These are phyloP conservation scores for Calonectria pseudoreteaudii DNA, from an alignment of 2,329 filamentous ascomycete species.

Conservation along the genomic window DNA sequence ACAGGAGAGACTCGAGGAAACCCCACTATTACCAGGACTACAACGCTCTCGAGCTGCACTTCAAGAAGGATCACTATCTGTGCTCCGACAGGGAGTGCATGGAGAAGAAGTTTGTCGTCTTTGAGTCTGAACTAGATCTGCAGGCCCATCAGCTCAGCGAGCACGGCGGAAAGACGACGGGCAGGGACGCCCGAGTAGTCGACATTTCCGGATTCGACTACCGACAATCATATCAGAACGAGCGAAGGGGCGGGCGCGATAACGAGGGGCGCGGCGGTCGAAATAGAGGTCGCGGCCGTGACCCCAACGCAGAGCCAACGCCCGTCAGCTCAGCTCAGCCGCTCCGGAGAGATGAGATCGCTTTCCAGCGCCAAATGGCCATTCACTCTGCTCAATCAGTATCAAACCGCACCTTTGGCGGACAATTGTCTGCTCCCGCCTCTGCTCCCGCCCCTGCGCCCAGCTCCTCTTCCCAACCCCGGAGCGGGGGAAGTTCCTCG, in stretches of 20 bases:
- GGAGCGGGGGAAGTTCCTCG: constrained; percentile 34
- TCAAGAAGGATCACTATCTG: constrained; percentile 86
- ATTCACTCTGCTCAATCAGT: constrained; percentile 89
- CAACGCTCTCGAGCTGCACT: constrained; percentile 86
- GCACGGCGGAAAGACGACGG: constrained; percentile 87
- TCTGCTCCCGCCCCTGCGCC: constrained; percentile 28
- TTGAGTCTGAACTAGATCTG: constrained; percentile 92
- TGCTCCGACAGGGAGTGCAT: constrained; percentile 88
- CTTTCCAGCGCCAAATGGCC: constrained; percentile 91
- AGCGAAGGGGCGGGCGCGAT: constrained; percentile 58
- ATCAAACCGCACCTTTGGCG: constrained; percentile 84
- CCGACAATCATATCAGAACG: constrained; percentile 76
- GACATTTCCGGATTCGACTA: constrained; percentile 90
- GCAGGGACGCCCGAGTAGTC: constrained; percentile 85
- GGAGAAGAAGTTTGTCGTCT: constrained; percentile 98
- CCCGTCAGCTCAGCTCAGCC: constrained; percentile 83
- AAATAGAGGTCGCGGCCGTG: constrained; percentile 73
- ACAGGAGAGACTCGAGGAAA: constrained; percentile 74
- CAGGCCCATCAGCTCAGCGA: constrained; percentile 91
- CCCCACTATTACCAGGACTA: constrained; percentile 96
- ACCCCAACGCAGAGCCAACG: constrained; percentile 86
- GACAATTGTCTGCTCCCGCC: constrained; percentile 71
- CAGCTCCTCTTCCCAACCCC: constrained; percentile 34
- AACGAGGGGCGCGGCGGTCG: constrained; percentile 65
- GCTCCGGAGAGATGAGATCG: constrained; percentile 85